Conservation (phyloP, 441 rosid species). For the Pelargonium citronellum region DNA sequence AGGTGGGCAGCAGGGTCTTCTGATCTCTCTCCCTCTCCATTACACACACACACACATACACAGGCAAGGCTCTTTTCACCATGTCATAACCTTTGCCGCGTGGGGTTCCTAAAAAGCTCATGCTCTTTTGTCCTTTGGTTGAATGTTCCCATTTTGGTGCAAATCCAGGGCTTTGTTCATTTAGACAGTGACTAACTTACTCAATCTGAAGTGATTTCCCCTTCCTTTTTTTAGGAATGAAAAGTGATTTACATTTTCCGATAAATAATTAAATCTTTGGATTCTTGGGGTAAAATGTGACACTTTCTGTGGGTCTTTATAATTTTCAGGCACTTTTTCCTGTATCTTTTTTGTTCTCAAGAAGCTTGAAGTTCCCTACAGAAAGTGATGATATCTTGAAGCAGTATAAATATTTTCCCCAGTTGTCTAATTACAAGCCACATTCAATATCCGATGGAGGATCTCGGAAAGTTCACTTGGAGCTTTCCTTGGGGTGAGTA, state of each 20-base stretch:
- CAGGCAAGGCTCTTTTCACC: too few species aligned
- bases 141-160: neutral
- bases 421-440: conserved; percentile 45
- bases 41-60: too few species aligned
- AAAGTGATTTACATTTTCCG: neutral
- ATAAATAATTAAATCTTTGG: neutral
- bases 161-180: neutral
- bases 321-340: conserved; percentile 67
- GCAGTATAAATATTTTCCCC: conserved; percentile 52
- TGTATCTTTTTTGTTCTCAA: conserved; percentile 55
- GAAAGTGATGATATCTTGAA: conserved; percentile 43
- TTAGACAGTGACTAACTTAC: neutral
- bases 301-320: neutral
- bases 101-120: neutral
- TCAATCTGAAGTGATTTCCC: neutral
- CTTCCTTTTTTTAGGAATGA: neutral
- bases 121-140: neutral
- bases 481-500: conserved; percentile 87
- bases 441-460: conserved; percentile 30
- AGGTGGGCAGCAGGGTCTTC: too few species aligned
- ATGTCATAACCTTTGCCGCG: too few species aligned
- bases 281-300: neutral
- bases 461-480: conserved; percentile 74
- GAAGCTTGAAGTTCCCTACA: conserved; percentile 69
- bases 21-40: too few species aligned